phyloP scores from a whole-genome alignment of 768 basidiomycete species.

The Leccinum broughii region DNA sequence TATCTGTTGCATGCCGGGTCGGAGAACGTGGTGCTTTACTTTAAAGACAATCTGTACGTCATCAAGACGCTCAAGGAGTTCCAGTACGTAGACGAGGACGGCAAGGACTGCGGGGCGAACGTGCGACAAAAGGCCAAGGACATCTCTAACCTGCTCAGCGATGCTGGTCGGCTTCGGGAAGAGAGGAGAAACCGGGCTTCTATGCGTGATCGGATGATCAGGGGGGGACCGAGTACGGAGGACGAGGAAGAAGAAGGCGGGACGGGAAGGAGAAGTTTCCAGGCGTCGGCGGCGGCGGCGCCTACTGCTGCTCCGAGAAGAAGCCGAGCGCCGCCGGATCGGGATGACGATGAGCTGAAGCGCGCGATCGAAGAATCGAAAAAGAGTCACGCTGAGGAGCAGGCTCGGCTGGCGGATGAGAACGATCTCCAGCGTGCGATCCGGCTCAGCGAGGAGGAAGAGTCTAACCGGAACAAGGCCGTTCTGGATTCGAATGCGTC shows the following conservation, averaged over 20 bases:
- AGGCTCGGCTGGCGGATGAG: constrained; percentile 64
- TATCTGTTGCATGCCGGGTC: constrained; percentile 95
- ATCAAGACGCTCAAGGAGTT: constrained; percentile 99
- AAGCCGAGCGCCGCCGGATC: constrained; percentile 27
- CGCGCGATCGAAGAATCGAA: constrained; percentile 92
- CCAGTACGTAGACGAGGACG: constrained; percentile 92
- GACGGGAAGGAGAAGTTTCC: constrained; percentile 7
- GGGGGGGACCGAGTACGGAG: constrained; percentile 46
- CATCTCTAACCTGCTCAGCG: constrained; percentile 90
- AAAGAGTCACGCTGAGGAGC: constrained; percentile 67
- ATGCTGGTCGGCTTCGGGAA: constrained; percentile 80
- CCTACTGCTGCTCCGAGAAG: constrained; percentile 14
- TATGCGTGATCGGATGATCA: constrained; percentile 95
- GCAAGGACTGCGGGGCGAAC: constrained; percentile 98
- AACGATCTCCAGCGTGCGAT: constrained; percentile 83
- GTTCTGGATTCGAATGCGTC: constrained; percentile 72
- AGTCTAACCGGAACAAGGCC: constrained; percentile 67
- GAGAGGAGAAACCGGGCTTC: constrained; percentile 81
- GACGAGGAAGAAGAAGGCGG: constrained; percentile 30
- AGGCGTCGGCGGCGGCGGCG: constrained; percentile 1
- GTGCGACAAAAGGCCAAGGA: constrained; percentile 97
- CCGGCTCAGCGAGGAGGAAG: constrained; percentile 87
- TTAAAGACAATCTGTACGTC: constrained; percentile 95
- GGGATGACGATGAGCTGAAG: constrained; percentile 81
- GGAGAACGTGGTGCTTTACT: constrained; percentile 98